Evolutionary conservation across 345 rosid species (phyloP), one percentile per base, ranked within the genome.

Genomic region (Luvunga scandens): DNA sequence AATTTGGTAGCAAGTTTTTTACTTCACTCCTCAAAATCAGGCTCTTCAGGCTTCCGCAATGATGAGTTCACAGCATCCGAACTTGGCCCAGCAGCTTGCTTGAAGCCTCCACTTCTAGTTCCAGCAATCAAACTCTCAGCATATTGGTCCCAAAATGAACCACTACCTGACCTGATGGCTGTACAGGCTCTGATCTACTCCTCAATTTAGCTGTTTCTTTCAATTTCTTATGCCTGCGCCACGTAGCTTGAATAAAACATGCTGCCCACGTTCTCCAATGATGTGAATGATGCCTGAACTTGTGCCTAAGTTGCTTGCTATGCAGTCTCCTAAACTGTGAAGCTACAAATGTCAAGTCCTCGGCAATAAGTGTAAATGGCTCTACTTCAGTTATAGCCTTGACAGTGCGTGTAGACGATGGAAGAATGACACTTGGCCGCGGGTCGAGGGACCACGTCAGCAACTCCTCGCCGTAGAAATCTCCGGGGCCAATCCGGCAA

Each of bases 21-120:
- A 24, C 31, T 62, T 71, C 64, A 77, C 38, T 71, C 73, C 31
- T 75, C 84, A 64, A 83, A 85, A 73, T 82, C 83, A 0, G 83
- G 88, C 72, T 87, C 90, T 22, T 67, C 70, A 13, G 87, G 87
- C 77, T 85, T 87, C 53, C 24, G 77, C 66, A 85, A 78, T 2
- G 78, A 24, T 69, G 80, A 33, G 62, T 1, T 2, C 24, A 77
- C 81, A 69, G 72, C 39, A 36, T 53, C 24, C 48, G 77, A 66
- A 71, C 76, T 76, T 50, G 73, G 42, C 25, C 66, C 84, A 19
- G 72, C 75, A 12, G 50, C 50, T 45, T 67, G 50, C 78, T 59
- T 71, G 13, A 63, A 78, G n/a, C 73, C 61, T 60, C 78, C 83
- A 31, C 78, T 76, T 65, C 81, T 83, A 30, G 77, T 72, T 66